A percentile compares a stretch with the other conserved stretches of the same genome.
phyloP scores from a whole-genome alignment of 768 basidiomycete species.

The Hortiboletus flavorubellus region DNA sequence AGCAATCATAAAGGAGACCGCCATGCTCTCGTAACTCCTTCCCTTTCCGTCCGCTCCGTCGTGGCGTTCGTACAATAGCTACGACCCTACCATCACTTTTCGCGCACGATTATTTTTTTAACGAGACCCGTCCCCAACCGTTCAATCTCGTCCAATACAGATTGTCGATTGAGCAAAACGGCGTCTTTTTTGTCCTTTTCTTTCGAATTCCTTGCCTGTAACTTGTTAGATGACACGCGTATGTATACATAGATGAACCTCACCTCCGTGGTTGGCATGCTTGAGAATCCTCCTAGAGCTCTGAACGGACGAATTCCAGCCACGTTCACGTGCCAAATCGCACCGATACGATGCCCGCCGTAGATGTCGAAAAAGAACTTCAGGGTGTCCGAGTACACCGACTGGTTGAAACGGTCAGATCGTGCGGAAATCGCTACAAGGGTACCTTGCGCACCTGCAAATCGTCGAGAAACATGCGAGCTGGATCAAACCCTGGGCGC shows the following conservation, averaged over 20 bases:
- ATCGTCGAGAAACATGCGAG: slow-evolving; percentile 59
- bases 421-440: neutral
- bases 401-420: slow-evolving; percentile 37
- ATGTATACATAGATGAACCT: slow-evolving; percentile 1
- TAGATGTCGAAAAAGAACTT: slow-evolving; percentile 81
- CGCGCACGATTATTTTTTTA: slow-evolving; percentile 36
- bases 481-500: slow-evolving; percentile 81
- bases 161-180: slow-evolving; percentile 64
- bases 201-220: slow-evolving; percentile 31
- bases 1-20: slow-evolving; percentile 29
- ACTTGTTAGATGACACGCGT: neutral
- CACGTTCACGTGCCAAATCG: slow-evolving; percentile 81
- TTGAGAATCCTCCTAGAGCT: slow-evolving; percentile 80
- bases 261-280: slow-evolving; percentile 46
- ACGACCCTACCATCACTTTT: slow-evolving; percentile 2
- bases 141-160: slow-evolving; percentile 71
- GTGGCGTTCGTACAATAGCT: too few relatives aligned
- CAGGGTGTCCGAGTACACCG: slow-evolving; percentile 69
- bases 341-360: slow-evolving; percentile 78
- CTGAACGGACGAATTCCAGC: slow-evolving; percentile 65
- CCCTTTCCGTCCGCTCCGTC: neutral
- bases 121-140: slow-evolving; percentile 72
- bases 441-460: slow-evolving; percentile 55
- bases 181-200: slow-evolving; percentile 50
- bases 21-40: slow-evolving; percentile 16